phyloP scores from a whole-genome alignment of 2,329 filamentous ascomycete genomes.

The Fusarium verrucosum region DNA sequence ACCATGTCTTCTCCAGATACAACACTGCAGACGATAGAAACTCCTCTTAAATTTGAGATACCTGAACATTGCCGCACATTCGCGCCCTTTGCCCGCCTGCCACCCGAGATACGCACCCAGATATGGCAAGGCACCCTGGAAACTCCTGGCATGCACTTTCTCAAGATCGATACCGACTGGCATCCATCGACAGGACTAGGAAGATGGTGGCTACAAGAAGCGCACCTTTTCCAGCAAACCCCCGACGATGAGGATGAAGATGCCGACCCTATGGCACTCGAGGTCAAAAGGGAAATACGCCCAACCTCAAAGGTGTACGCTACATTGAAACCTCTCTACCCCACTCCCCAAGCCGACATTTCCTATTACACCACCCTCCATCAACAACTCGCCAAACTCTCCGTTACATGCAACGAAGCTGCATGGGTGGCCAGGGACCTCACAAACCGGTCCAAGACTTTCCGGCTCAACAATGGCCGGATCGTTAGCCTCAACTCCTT shows the following conservation, averaged over 20 bases:
- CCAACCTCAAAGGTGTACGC: slow-evolving; percentile 27
- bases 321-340: slow-evolving; percentile 42
- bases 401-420: slow-evolving; percentile 45
- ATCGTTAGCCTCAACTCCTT: slow-evolving; percentile 46
- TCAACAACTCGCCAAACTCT: slow-evolving; percentile 42
- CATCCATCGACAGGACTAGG: slow-evolving; percentile 18
- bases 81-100: slow-evolving; percentile 46
- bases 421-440: slow-evolving; percentile 34
- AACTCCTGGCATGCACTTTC: slow-evolving; percentile 50
- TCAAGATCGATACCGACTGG: slow-evolving; percentile 43
- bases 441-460: slow-evolving; percentile 28
- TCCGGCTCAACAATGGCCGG: slow-evolving; percentile 42
- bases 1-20: not conserved
- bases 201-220: slow-evolving; percentile 39
- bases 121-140: slow-evolving; percentile 49
- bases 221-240: not conserved
- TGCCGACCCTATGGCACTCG: slow-evolving; percentile 36
- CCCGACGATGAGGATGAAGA: slow-evolving; percentile 27
- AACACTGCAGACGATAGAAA: not conserved
- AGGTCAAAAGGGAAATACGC: slow-evolving; percentile 39
- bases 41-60: slow-evolving; percentile 46
- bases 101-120: slow-evolving; percentile 48
- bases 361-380: slow-evolving; percentile 47
- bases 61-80: slow-evolving; percentile 47
- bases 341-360: slow-evolving; percentile 46